Base-by-base conservation (phyloP, 768 basidiomycete species). In the Boletus insuetus region DNA sequence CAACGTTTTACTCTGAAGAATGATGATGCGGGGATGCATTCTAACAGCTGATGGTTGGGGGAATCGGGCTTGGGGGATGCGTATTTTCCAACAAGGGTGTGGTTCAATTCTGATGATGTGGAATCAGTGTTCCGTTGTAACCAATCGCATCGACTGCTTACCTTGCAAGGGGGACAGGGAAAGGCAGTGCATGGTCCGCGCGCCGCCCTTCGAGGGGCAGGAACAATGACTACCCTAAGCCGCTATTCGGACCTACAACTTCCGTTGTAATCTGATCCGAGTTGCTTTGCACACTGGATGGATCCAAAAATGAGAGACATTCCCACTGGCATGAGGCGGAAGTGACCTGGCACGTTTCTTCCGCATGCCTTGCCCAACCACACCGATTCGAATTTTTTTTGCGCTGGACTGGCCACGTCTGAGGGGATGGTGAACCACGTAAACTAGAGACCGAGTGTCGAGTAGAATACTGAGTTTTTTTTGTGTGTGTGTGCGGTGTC, bases 281-380 rank as follows among this genome's bases (percentile, higher is more conserved):
- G 37, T 12, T 26, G 49, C 46, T 58, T 41, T 58, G 56, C 7
- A 12, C 3, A n/a, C 35, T n/a, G 24, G 32, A 29, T 29, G 29
- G 8, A 29, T 10, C 29, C 9, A 29, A 29, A 29, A 29, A 29
- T 29, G 29, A 29, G 26, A 8, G 26, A 26, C 26, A 26, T 26
- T 26, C 26, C 26, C 29, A 29, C 29, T 29, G 29, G 9, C 26
- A 29, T 29, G 26, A 29, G 26, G 13, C 22, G 13, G 35, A 37
- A 7, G 35, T 17, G 35, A 37, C 29, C 20, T 24, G 42, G 35
- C 52, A 53, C 62, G 62, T 52, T 60, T 35, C 19, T 29, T 31
- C 62, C 51, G 49, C 62, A 51, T 60, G 51, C 45, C 42, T n/a
- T 24, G 24, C 12, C 16, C 37, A 48, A 31, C 53, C 20, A 31